A percentile compares a stretch with the other conserved stretches of the same genome.
Evolutionary conservation across 2,329 filamentous ascomycete genomes (phyloP).

Genomic region (Fusarium subtropicale): DNA sequence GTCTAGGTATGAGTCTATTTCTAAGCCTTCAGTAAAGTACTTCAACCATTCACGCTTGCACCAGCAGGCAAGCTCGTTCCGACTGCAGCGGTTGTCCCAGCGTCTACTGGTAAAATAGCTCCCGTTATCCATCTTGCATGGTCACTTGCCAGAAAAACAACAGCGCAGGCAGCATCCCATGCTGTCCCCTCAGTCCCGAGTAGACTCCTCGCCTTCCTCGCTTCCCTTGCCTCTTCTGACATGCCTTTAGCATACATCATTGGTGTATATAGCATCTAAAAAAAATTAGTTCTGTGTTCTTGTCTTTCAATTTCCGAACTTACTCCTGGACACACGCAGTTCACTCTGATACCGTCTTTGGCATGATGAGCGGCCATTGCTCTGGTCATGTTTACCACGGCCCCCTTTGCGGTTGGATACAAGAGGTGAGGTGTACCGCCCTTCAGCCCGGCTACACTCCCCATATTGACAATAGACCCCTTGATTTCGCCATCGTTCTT

Average conservation of each 20-base stretch:
- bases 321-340: slow-evolving; percentile 60
- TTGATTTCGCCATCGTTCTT: slow-evolving; percentile 61
- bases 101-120: slow-evolving; percentile 56
- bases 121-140: slow-evolving; percentile 60
- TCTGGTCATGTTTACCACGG: slow-evolving; percentile 63
- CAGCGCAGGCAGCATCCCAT: slow-evolving; percentile 57
- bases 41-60: slow-evolving; percentile 46
- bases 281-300: slow-evolving; percentile 4
- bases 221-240: slow-evolving; percentile 53
- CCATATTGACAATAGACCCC: slow-evolving; percentile 71
- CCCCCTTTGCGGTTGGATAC: slow-evolving; percentile 62
- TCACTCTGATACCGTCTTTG: slow-evolving; percentile 59
- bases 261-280: slow-evolving; percentile 60
- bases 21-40: not conserved
- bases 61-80: slow-evolving; percentile 38
- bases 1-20: not conserved
- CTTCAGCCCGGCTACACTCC: slow-evolving; percentile 67
- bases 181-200: slow-evolving; percentile 57
- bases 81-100: slow-evolving; percentile 52
- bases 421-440: slow-evolving; percentile 59
- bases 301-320: fast-evolving
- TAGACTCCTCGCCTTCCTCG: slow-evolving; percentile 54
- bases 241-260: slow-evolving; percentile 59
- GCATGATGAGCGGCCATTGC: slow-evolving; percentile 65
- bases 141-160: slow-evolving; percentile 55